A percentile compares a stretch with the other conserved stretches of the same genome.
These are phyloP conservation scores for Gregarina niphandrodes DNA, from an alignment of 169 alveolate genomes.

Conservation along the genomic window DNA sequence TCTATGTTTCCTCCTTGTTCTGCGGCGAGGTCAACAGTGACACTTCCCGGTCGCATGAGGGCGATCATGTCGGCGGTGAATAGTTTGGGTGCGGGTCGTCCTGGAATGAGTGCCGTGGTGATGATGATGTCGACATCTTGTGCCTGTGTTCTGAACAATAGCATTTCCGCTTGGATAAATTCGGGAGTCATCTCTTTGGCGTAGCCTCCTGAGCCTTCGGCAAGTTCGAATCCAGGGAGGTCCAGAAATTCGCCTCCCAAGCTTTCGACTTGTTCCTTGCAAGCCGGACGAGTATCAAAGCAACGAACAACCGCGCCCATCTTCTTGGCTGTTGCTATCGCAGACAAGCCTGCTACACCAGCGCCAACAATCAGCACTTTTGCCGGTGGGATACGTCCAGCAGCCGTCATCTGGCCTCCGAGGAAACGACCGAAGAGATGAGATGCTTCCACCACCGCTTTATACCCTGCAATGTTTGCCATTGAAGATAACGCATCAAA, in stretches of 20 bases:
- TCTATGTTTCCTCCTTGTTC: too few species aligned
- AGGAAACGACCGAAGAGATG: conserved; percentile 52
- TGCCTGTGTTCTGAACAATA: conserved; percentile 37
- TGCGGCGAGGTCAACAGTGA: conserved; percentile 66
- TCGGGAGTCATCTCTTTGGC: conserved; percentile 51
- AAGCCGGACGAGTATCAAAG: conserved; percentile 56
- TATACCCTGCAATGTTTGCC: conserved; percentile 70
- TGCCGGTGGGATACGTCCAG: conserved; percentile 69
- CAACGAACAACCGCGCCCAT: conserved; percentile 62
- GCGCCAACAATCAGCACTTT: conserved; percentile 73
- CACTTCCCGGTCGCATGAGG: conserved; percentile 50
- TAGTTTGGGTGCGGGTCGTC: conserved; percentile 60
- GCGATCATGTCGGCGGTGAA: conserved; percentile 42
- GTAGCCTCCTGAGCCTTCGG: conserved; percentile 46
- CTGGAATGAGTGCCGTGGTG: conserved; percentile 70
- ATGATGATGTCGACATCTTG: conserved; percentile 57
- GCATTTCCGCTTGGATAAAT: conserved; percentile 42
- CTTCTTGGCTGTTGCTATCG: conserved; percentile 64
- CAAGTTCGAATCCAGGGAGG: too few species aligned
- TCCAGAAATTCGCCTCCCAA: conserved; percentile 46
- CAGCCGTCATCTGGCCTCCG: conserved; percentile 64
- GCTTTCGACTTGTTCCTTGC: conserved; percentile 56
- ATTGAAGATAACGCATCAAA: conserved; percentile 59
- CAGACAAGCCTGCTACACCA: conserved; percentile 84
- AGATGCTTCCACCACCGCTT: conserved; percentile 76